Conservation (phyloP, 2,329 filamentous ascomycete species). For the Elsinoe ampelina region DNA sequence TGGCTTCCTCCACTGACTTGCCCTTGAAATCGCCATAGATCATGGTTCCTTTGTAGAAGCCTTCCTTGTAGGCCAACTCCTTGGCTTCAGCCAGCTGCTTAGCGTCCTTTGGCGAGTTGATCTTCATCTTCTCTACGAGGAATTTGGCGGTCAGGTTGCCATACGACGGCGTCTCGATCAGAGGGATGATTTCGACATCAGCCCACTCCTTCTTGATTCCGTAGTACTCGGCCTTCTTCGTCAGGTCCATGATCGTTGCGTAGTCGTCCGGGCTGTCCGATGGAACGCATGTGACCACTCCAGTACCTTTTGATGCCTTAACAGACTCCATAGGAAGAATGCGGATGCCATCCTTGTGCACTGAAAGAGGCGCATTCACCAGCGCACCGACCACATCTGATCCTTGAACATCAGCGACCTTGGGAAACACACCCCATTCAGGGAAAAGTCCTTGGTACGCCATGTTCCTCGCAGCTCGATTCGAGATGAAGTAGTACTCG, state of each 20-base stretch:
- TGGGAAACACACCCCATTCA: conserved; percentile 63
- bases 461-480: conserved; percentile 87
- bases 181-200: conserved; percentile 76
- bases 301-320: conserved; percentile 86
- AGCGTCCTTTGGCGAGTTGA: conserved; percentile 88
- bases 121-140: conserved; percentile 88
- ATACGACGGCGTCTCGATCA: conserved; percentile 82
- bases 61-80: conserved; percentile 92
- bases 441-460: conserved; percentile 83
- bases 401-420: conserved; percentile 66
- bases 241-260: conserved; percentile 75
- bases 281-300: conserved; percentile 90
- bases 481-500: conserved; percentile 76
- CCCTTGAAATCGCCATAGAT: conserved; percentile 80
- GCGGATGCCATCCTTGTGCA: conserved; percentile 72
- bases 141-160: conserved; percentile 75
- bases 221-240: conserved; percentile 94
- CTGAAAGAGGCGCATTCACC: conserved; percentile 78
- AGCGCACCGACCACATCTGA: conserved; percentile 79
- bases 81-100: conserved; percentile 89
- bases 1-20: conserved; percentile 74
- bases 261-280: conserved; percentile 95
- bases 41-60: conserved; percentile 92
- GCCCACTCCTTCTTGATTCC: conserved; percentile 96
- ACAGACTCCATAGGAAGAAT: conserved; percentile 95